Conservation (phyloP, 352 stramenopile genomes). For the Thalassiosira mediterranea region DNA sequence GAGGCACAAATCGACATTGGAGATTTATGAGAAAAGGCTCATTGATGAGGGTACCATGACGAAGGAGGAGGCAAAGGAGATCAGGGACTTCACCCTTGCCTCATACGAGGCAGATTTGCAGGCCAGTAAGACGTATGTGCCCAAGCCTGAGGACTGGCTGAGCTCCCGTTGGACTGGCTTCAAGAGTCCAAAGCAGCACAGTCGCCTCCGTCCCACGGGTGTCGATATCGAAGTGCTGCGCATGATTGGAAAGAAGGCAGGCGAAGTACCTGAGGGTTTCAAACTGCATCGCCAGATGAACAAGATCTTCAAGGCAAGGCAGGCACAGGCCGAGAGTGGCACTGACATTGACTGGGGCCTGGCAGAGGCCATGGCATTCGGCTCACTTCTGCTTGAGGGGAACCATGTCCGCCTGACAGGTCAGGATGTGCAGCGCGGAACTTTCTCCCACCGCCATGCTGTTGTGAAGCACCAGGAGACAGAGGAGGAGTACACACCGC, state of each 20-base stretch:
- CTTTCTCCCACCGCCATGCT: slow-evolving; percentile 90
- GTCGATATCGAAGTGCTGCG: slow-evolving; percentile 91
- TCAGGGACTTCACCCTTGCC: slow-evolving; percentile 88
- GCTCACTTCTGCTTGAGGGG: slow-evolving; percentile 91
- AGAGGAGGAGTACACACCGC: slow-evolving; percentile 92
- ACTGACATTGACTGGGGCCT: slow-evolving; percentile 94
- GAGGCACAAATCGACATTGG: slow-evolving; percentile 90
- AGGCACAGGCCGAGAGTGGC: slow-evolving; percentile 87
- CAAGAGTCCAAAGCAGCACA: slow-evolving; percentile 93
- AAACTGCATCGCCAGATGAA: slow-evolving; percentile 92
- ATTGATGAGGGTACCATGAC: slow-evolving; percentile 85
- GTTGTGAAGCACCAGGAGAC: slow-evolving; percentile 94
- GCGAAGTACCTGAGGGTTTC: slow-evolving; percentile 87
- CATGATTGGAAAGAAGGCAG: slow-evolving; percentile 89
- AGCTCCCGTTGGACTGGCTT: slow-evolving; percentile 94
- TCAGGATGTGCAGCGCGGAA: slow-evolving; percentile 95
- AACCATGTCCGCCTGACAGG: slow-evolving; percentile 90
- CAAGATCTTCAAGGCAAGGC: slow-evolving; percentile 91
- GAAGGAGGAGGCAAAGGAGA: slow-evolving; percentile 89
- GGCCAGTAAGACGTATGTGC: slow-evolving; percentile 91
- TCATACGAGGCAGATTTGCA: slow-evolving; percentile 92
- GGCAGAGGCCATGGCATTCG: slow-evolving; percentile 95
- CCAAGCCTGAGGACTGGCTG: slow-evolving; percentile 94
- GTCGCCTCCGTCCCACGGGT: slow-evolving; percentile 88
- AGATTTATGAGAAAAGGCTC: slow-evolving; percentile 89